Base-by-base conservation (phyloP, 2,329 filamentous ascomycete species). In the Fusarium newnesense region DNA sequence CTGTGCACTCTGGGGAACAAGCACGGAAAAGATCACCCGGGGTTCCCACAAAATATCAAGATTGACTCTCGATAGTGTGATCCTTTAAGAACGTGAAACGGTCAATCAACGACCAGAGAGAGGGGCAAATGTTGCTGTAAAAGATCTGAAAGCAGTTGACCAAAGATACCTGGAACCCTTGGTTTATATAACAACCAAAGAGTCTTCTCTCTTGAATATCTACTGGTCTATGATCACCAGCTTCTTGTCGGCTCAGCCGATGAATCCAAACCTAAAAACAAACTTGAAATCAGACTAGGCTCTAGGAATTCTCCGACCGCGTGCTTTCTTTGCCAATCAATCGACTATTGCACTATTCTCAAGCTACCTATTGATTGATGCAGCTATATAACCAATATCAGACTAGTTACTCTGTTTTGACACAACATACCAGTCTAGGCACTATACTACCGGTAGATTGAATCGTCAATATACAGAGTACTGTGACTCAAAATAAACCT, bases 11-110 rank as follows among this genome's bases (percentile, higher is more conserved):
- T 59, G 37, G 60, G 60, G 32, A 53, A 43, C 32, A 49, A 36
- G 40, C 15, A 46, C 18, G 65, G 64, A 66, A 70, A 46, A 42
- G 36, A 72, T 70, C 70, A 61, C 30, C 69, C 36, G 15, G 37
- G 37, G 28, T 68, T 62, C 43, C 42, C 64, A 68, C 47, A 69
- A 64, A 54, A 47, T 39, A 40, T 36, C 52, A 49, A 49, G 65
- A 67, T 50, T 56, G 49, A 47, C 26, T 36, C 32, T 42, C 18
- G 26, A 32, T 46, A 67, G 34, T 39, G 49, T 32, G 28, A 57
- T 63, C 39, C 49, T 39, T 57, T 32, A 11, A 40, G 11, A 28
- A 9, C 11, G 24, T 37, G 36, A 37, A 32, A 49, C 21, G 15
- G 16, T 59, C 53, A 60, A 60, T 63, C 30, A 30, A 32, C 15